phyloP scores from a whole-genome alignment of 2,329 filamentous ascomycete species.

The Myriangium duriaei region DNA sequence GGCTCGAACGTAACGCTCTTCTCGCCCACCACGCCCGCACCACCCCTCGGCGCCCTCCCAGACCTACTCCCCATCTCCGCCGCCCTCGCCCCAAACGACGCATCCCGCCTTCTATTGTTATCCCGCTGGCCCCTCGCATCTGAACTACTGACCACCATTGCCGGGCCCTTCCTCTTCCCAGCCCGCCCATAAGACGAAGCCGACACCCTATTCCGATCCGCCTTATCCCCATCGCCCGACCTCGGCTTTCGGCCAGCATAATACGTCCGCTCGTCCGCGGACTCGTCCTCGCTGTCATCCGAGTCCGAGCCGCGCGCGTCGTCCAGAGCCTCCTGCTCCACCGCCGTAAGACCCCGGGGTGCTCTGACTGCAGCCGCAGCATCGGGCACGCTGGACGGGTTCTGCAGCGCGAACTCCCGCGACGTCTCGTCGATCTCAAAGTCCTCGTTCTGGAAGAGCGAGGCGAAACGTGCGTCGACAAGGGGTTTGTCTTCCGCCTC shows the following conservation, averaged over 20 bases:
- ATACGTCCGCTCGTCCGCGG: conserved; percentile 16
- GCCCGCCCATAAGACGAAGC: conserved; percentile 52
- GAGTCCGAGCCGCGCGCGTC: conserved; percentile 24
- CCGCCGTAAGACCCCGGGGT: conserved; percentile 43
- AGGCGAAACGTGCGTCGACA: conserved; percentile 73
- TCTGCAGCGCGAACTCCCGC: conserved; percentile 75
- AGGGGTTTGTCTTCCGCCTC: conserved; percentile 36
- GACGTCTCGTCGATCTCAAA: conserved; percentile 85
- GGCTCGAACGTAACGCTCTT: conserved; percentile 64
- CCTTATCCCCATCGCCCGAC: conserved; percentile 24
- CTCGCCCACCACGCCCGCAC: conserved; percentile 34
- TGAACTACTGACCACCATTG: conserved; percentile 47
- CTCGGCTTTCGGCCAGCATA: conserved; percentile 10
- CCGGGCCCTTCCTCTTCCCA: conserved; percentile 29
- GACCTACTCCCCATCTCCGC: conserved; percentile 24
- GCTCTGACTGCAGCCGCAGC: conserved; percentile 23
- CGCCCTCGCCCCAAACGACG: conserved; percentile 46
- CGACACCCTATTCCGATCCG: conserved; percentile 45
- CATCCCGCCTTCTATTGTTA: conserved; percentile 32
- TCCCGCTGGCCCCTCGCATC: conserved; percentile 9
- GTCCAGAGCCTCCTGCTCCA: conserved; percentile 46
- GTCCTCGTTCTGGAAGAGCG: conserved; percentile 84
- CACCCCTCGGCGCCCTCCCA: conserved; percentile 15
- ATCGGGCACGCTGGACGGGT: conserved; percentile 59
- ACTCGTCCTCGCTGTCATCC: conserved; percentile 30